Percentiles rank a stretch among this genome's conserved stretches.
phyloP scores from a whole-genome alignment of 768 basidiomycete genomes.

The Boletus barrowsii region DNA sequence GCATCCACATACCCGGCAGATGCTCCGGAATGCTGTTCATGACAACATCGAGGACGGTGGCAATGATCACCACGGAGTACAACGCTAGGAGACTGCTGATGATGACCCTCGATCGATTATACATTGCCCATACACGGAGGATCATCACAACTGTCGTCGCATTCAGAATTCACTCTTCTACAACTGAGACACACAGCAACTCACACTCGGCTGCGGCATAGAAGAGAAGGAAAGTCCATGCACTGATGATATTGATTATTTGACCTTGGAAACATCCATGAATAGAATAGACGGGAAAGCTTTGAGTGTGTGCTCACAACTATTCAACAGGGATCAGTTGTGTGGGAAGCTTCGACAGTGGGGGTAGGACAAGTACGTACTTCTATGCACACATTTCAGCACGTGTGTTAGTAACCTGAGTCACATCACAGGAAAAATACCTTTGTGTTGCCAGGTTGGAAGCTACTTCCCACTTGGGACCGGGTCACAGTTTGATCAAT shows the following conservation, averaged over 20 bases:
- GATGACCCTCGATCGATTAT: neutral
- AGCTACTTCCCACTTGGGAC: slow-evolving; percentile 1
- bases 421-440: neutral
- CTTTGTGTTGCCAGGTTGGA: neutral
- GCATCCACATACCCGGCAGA: neutral
- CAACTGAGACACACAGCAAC: neutral
- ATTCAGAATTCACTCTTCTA: neutral
- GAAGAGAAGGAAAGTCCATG: slow-evolving; percentile 3
- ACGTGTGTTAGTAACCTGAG: neutral
- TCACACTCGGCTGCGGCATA: slow-evolving; percentile 2
- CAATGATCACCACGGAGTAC: neutral
- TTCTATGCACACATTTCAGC: neutral
- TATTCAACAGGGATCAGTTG: neutral
- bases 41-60: neutral
- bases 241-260: neutral
- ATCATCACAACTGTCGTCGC: neutral
- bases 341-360: neutral
- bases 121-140: slow-evolving; percentile 1
- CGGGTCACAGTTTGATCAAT: neutral
- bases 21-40: neutral
- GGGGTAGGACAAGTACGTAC: neutral
- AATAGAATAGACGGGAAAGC: neutral
- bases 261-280: neutral
- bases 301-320: neutral
- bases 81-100: neutral